phyloP scores from a whole-genome alignment of 176 grass and related monocot species.

The Oryza officinalis region DNA sequence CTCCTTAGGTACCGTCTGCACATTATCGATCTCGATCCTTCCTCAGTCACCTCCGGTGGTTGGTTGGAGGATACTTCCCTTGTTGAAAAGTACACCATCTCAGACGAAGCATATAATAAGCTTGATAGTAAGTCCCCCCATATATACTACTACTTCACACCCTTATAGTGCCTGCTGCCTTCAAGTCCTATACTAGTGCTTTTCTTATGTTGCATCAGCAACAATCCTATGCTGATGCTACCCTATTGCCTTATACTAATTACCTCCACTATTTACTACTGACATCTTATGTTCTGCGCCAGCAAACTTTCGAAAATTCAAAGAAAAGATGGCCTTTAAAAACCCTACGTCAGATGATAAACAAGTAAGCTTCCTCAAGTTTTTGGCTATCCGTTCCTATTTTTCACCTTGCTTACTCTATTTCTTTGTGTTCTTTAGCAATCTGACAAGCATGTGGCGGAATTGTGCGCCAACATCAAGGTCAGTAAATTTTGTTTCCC shows the following conservation, averaged over 20 bases:
- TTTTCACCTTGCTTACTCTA: conserved; percentile 8
- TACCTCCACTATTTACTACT: not conserved
- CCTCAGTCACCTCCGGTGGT: conserved; percentile 80
- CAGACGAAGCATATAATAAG: conserved; percentile 87
- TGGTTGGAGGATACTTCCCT: conserved; percentile 99
- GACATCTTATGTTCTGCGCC: conserved; percentile 29
- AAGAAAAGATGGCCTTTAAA: conserved; percentile 73
- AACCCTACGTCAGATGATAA: conserved; percentile 58
- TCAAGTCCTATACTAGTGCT: not conserved
- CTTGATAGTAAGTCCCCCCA: conserved; percentile 57
- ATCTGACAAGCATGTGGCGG: conserved; percentile 67
- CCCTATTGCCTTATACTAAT: not conserved
- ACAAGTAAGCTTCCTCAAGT: conserved; percentile 45
- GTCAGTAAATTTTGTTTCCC: conserved; percentile 40
- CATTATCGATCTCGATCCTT: conserved; percentile 87
- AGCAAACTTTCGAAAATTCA: conserved; percentile 92
- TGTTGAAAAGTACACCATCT: conserved; percentile 89
- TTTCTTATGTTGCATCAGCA: not conserved
- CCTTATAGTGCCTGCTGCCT: not conserved
- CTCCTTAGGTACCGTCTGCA: conserved; percentile 73
- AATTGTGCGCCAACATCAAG: conserved; percentile 82
- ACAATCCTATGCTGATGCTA: not conserved
- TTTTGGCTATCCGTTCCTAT: conserved; percentile 16
- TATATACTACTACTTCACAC: not conserved
- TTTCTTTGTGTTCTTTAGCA: conserved; percentile 31